Evolutionary conservation across 2,329 filamentous ascomycete genomes (phyloP), one percentile per base, ranked within the genome.

Genomic region (Calonectria crousiana): DNA sequence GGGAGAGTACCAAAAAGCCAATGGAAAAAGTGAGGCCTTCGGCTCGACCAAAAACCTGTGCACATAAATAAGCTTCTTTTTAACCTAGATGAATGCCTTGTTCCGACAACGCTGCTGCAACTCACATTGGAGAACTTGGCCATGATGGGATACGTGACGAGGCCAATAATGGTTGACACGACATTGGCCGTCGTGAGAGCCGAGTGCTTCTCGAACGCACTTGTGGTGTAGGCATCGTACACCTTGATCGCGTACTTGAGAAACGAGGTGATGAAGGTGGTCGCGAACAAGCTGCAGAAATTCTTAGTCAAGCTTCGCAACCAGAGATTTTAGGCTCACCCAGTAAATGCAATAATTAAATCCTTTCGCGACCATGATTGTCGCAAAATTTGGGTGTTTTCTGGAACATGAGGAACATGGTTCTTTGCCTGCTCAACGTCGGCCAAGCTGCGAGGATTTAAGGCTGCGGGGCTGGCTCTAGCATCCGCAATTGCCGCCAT

Each of bases 91-190:
- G 14, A 2, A 34, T 10, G 41, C 38, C 10, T 75, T 73, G n/a
- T 56, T 60, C 26, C 6, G n/a, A 60, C 56, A 34, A 11, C 5
- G 13, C 9, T 23, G 44, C 44, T 5, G 23, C 3, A 4, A 8
- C 71, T 52, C 71, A 76, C 83, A 80, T 92, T 89, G 58, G 91
- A 87, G 30, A 92, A 84, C 79, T 92, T 92, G 34, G 90, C 90
- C 82, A 92, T 87, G 11, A 91, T 88, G 6, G 91, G 89, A 77
- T 91, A 91, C 10, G 89, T 87, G 4, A 90, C 88, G 30, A 90
- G 88, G 77, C 84, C 81, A 47, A 89, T 88, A 51, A 88, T 85
- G 56, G 83, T 86, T 4, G 87, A 82, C 0, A 90, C 86, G 64
- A 90, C 87, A 52, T 86, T 84, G 38, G 88, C 86, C 3, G 89